phyloP scores from a whole-genome alignment of 108 stramenopile species.

The Skeletonema menzelii region DNA sequence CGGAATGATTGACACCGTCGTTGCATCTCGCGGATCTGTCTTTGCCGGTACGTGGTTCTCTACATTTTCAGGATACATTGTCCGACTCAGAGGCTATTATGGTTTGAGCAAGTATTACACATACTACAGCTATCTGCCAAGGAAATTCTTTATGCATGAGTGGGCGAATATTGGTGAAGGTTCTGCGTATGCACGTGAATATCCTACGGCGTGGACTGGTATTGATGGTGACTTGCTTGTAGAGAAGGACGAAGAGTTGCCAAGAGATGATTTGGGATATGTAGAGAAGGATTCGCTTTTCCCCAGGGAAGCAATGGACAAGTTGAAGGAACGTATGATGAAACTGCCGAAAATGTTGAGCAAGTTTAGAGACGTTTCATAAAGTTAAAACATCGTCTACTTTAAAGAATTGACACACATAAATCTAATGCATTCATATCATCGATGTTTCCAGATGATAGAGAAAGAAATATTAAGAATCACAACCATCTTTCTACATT shows the following conservation, averaged over 20 bases:
- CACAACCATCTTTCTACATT: neutral
- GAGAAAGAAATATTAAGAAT: neutral
- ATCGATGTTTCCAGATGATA: neutral
- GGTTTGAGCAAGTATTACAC: slow-evolving; percentile 63
- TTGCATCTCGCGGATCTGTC: slow-evolving; percentile 72
- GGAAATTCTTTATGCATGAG: slow-evolving; percentile 59
- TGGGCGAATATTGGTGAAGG: slow-evolving; percentile 54
- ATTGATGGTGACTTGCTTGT: slow-evolving; percentile 74
- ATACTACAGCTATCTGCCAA: slow-evolving; percentile 51
- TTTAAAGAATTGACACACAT: neutral
- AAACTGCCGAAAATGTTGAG: neutral
- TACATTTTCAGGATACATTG: slow-evolving; percentile 87
- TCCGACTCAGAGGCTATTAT: slow-evolving; percentile 51
- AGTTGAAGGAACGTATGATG: neutral
- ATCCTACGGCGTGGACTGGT: slow-evolving; percentile 67
- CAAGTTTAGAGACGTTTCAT: neutral
- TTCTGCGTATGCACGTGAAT: slow-evolving; percentile 58
- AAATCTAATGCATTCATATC: neutral
- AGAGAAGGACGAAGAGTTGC: slow-evolving; percentile 46
- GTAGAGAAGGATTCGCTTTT: neutral
- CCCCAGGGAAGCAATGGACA: neutral
- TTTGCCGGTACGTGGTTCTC: slow-evolving; percentile 93
- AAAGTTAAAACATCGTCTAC: neutral
- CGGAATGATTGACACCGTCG: slow-evolving; percentile 87
- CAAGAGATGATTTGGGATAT: neutral